Evolutionary conservation across 768 basidiomycete genomes (phyloP).

Genomic region (Guyanaporus albipodus): DNA sequence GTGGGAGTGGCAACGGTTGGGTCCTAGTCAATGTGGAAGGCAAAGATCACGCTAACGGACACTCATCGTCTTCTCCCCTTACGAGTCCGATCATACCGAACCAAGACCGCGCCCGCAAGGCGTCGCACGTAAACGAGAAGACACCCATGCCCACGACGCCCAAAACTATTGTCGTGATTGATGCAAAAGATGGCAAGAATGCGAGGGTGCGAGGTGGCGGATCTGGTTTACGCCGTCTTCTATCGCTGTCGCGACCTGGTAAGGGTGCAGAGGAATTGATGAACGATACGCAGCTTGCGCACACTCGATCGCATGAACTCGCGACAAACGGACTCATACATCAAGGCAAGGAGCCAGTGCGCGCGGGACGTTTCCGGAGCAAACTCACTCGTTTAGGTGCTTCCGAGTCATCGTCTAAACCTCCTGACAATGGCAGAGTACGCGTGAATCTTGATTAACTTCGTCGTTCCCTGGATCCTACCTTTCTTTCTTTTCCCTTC

Average conservation of each 20-base stretch:
- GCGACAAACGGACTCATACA: slow-evolving; percentile 14
- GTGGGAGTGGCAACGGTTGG: slow-evolving; percentile 53
- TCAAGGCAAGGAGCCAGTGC: slow-evolving; percentile 21
- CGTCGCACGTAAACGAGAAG: slow-evolving; percentile 26
- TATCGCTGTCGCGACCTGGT: slow-evolving; percentile 31
- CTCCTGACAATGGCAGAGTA: slow-evolving; percentile 33
- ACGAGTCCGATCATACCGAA: slow-evolving; percentile 27
- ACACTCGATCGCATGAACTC: slow-evolving; percentile 27
- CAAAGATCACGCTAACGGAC: slow-evolving; percentile 29
- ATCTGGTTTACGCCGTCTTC: slow-evolving; percentile 30
- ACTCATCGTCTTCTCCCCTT: slow-evolving; percentile 21
- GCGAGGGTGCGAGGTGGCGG: slow-evolving; percentile 25
- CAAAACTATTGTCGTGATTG: slow-evolving; percentile 60
- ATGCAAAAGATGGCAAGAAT: slow-evolving; percentile 45
- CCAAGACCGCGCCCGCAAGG: slow-evolving; percentile 28
- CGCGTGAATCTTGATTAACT: slow-evolving; percentile 34
- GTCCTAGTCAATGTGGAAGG: slow-evolving; percentile 62
- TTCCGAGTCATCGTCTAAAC: slow-evolving; percentile 27
- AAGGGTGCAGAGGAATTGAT: slow-evolving; percentile 30
- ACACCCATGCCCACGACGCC: slow-evolving; percentile 45
- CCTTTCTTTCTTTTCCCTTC: slow-evolving; percentile 1
- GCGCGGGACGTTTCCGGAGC: slow-evolving; percentile 28
- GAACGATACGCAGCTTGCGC: slow-evolving; percentile 23
- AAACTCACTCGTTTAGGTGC: slow-evolving; percentile 27
- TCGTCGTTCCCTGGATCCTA: slow-evolving; percentile 17